Evolutionary conservation across 2,329 filamentous ascomycete genomes (phyloP).

Genomic region (Fusarium staphyleae): DNA sequence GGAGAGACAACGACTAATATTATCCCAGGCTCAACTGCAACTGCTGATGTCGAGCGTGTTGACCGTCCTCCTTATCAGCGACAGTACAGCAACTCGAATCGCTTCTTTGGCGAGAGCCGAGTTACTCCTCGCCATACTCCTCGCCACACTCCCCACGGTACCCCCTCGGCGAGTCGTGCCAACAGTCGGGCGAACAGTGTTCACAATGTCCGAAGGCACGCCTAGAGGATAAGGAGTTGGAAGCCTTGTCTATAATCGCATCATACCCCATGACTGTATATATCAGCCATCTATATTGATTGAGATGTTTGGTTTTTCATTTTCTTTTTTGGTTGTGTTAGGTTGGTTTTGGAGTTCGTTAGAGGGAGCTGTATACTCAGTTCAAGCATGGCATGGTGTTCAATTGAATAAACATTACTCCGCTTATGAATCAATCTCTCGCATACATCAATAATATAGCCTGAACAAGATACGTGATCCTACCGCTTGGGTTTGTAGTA

Average conservation of each 20-base stretch:
- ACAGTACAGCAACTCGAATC: slow-evolving; percentile 49
- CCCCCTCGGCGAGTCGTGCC: slow-evolving; percentile 46
- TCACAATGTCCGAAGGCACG: no score
- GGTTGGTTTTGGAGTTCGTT: neutral
- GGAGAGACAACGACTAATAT: slow-evolving; percentile 7
- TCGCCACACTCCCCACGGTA: slow-evolving; percentile 47
- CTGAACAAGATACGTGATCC: no score
- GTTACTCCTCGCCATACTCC: slow-evolving; percentile 50
- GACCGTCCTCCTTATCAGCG: slow-evolving; percentile 36
- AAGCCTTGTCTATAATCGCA: neutral
- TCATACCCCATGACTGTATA: neutral
- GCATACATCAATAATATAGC: no score
- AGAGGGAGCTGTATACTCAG: neutral
- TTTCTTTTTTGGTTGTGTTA: neutral
- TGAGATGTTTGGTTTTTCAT: neutral
- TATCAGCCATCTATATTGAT: neutral
- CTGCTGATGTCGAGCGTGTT: slow-evolving; percentile 12
- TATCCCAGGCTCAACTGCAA: slow-evolving; percentile 35
- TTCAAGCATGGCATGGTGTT: no score
- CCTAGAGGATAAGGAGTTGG: no score
- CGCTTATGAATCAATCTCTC: no score
- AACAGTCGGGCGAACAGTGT: slow-evolving; percentile 35
- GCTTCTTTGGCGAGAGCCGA: slow-evolving; percentile 52
- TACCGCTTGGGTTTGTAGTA: no score
- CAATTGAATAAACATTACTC: no score